Evolutionary conservation across 768 basidiomycete genomes (phyloP).

Genomic region (Lentinula detonsa): DNA sequence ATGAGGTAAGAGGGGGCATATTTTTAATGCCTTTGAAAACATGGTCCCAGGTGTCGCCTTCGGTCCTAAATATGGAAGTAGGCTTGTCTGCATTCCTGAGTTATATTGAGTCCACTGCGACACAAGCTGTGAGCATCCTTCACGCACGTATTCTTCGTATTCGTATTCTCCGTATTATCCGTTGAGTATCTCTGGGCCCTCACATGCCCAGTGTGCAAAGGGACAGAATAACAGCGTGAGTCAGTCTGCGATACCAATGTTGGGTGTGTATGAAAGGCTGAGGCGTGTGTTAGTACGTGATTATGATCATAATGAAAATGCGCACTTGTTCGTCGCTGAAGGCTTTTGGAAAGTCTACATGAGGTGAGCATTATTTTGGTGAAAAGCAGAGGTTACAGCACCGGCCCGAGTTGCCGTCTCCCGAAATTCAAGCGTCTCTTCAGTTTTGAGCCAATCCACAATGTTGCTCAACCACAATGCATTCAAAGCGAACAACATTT

Average conservation of each 20-base stretch:
- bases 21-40: conserved; percentile 43
- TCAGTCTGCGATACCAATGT: not conserved
- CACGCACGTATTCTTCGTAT: not conserved
- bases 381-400: not conserved
- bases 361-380: not conserved
- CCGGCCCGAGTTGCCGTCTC: not conserved
- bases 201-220: not conserved
- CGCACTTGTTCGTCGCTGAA: not conserved
- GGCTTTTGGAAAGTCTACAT: not conserved
- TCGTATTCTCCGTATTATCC: not conserved
- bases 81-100: conserved; percentile 4
- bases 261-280: not conserved
- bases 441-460: not conserved
- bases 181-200: not conserved
- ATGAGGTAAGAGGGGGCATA: conserved; percentile 18
- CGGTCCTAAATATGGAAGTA: conserved; percentile 27
- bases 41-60: conserved; percentile 42
- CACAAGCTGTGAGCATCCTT: not conserved
- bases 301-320: not conserved
- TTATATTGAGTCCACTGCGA: not conserved
- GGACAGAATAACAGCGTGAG: not conserved
- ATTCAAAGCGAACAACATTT: not conserved
- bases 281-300: no score
- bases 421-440: not conserved
- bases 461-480: not conserved